Percentiles rank a stretch among this genome's conserved stretches.
Conservation (phyloP, 1,284 basidiomycete genomes). For the Ganoderma resinaceum region DNA sequence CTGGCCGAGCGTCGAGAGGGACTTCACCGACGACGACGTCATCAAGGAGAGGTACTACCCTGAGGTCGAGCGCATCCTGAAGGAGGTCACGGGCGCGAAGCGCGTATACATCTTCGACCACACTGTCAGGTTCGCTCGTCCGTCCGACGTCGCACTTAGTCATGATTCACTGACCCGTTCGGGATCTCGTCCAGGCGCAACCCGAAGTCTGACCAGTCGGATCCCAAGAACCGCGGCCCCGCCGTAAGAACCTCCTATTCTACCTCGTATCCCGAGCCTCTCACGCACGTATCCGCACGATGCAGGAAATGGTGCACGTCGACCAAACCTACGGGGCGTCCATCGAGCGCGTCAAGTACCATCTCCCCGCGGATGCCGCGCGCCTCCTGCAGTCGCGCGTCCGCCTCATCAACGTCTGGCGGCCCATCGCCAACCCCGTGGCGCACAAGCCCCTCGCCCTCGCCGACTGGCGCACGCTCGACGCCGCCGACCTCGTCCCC, state of each 20-base stretch:
- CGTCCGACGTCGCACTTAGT: neutral
- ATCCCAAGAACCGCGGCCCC: constrained; percentile 37
- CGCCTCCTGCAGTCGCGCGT: constrained; percentile 57
- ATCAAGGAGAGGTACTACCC: constrained; percentile 48
- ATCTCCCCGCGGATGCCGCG: constrained; percentile 55
- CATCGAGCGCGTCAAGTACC: constrained; percentile 57
- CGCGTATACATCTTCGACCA: constrained; percentile 54
- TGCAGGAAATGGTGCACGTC: constrained; percentile 52
- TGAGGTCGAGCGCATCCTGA: constrained; percentile 53
- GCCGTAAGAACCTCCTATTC: constrained; percentile 38
- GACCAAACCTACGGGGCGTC: constrained; percentile 63
- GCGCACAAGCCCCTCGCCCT: constrained; percentile 56
- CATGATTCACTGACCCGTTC: neutral
- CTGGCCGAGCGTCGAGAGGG: constrained; percentile 41
- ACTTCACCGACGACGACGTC: constrained; percentile 48
- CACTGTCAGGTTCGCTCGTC: constrained; percentile 44
- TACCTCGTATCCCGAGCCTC: neutral
- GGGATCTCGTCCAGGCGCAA: constrained; percentile 24
- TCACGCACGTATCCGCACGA: neutral
- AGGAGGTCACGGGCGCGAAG: constrained; percentile 48
- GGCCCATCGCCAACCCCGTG: constrained; percentile 54
- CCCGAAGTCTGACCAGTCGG: constrained; percentile 21
- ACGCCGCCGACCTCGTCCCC: constrained; percentile 44
- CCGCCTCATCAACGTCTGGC: constrained; percentile 64
- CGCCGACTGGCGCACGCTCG: constrained; percentile 51